phyloP scores from a whole-genome alignment of 257 asterid genomes.

The Penstemon davidsonii region DNA sequence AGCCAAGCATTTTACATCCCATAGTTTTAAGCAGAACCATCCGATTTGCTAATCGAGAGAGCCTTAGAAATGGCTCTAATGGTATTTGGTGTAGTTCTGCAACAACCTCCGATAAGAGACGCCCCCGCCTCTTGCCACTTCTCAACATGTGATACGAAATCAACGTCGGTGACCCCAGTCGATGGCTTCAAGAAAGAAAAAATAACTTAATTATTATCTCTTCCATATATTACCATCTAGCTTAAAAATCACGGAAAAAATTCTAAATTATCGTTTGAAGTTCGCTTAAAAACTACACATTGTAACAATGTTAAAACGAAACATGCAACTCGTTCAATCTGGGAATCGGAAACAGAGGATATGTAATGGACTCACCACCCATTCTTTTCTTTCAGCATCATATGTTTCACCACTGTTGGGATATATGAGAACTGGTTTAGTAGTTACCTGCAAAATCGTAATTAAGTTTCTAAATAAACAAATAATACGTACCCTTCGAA shows the following conservation, averaged over 20 bases:
- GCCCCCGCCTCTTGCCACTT: slow-evolving; percentile 89
- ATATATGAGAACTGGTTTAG: slow-evolving; percentile 69
- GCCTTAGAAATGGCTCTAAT: slow-evolving; percentile 60
- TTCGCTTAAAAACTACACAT: too few relatives aligned
- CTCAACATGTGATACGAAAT: slow-evolving; percentile 68
- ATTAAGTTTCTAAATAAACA: not conserved
- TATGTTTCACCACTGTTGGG: slow-evolving; percentile 94
- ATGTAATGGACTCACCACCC: slow-evolving; percentile 60
- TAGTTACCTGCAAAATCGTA: slow-evolving; percentile 50
- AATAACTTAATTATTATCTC: not conserved
- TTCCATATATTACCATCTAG: not conserved
- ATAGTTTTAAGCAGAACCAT: not conserved
- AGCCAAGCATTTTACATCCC: too few relatives aligned
- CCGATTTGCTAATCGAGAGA: slow-evolving; percentile 34
- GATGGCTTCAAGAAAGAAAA: slow-evolving; percentile 42
- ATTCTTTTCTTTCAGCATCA: slow-evolving; percentile 64
- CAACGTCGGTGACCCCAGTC: slow-evolving; percentile 47
- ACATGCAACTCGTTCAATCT: too few relatives aligned
- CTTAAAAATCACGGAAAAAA: not conserved
- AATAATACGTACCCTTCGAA: not conserved
- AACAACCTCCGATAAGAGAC: slow-evolving; percentile 79
- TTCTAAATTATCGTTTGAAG: too few relatives aligned
- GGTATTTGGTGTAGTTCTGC: slow-evolving; percentile 83
- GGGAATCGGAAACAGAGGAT: not conserved
- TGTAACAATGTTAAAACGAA: too few relatives aligned